Evolutionary conservation across 345 rosid genomes (phyloP).

Genomic region (Corymbia maculata): DNA sequence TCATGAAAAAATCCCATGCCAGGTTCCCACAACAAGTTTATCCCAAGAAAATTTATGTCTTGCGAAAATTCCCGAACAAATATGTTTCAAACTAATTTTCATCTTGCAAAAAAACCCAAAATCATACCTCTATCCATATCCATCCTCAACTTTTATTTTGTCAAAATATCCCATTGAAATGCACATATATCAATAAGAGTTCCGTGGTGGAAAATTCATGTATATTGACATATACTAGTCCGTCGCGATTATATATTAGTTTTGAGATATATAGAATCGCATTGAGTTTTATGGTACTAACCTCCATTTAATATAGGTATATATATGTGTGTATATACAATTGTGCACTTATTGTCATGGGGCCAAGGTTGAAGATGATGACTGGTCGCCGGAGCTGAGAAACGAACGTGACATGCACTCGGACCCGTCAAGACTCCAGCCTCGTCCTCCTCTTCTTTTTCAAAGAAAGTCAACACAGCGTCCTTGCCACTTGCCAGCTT

Average conservation of each 20-base stretch:
- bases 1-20: not conserved
- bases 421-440: not conserved
- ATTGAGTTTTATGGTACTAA: not conserved
- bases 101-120: not conserved
- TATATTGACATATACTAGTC: no score
- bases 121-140: not conserved
- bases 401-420: not conserved
- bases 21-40: no score
- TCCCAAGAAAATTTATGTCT: no score
- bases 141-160: not conserved
- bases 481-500: not conserved
- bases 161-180: not conserved
- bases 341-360: not conserved
- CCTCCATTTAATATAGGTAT: not conserved
- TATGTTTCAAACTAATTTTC: not conserved
- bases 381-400: not conserved
- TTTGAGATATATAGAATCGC: accelerated
- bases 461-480: not conserved
- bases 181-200: not conserved
- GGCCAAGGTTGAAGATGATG: not conserved
- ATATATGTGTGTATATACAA: not conserved
- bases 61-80: no score
- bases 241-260: not conserved
- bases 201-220: accelerated
- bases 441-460: not conserved